These are phyloP conservation scores for Spergularia marina DNA, from an alignment of 148 eudicot species.

Conservation along the genomic window DNA sequence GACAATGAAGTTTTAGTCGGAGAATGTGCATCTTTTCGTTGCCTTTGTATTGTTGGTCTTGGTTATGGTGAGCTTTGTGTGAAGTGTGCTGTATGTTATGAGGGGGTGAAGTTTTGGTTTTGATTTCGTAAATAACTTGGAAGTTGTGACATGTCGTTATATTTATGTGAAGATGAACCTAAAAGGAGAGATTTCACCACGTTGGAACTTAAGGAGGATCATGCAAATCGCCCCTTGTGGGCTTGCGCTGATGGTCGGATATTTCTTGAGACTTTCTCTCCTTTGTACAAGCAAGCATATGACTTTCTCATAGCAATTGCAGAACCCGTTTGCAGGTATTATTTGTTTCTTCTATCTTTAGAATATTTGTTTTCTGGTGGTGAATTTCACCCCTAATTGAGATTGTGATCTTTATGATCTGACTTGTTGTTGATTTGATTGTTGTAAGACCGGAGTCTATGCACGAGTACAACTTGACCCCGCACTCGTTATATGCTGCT, in stretches of 20 bases:
- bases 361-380: background rate
- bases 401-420: background rate
- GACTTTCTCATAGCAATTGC: constrained; percentile 98
- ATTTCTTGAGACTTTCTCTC: constrained; percentile 92
- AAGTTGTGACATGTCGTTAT: constrained; percentile 10
- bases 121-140: constrained; percentile 18
- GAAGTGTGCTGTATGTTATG: background rate
- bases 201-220: constrained; percentile 91
- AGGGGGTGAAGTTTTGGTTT: background rate
- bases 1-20: too few relatives aligned
- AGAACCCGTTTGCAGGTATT: constrained; percentile 96
- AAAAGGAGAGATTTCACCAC: constrained; percentile 80
- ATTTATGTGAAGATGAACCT: constrained; percentile 37
- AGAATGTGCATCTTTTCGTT: too few relatives aligned
- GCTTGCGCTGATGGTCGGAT: constrained; percentile 99
- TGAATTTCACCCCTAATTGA: background rate
- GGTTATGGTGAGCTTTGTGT: background rate
- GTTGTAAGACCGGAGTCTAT: constrained; percentile 54
- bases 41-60: too few relatives aligned
- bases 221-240: constrained; percentile 87
- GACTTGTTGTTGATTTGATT: constrained; percentile 9
- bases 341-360: background rate
- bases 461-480: constrained; percentile 97
- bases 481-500: constrained; percentile 93
- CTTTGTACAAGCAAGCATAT: constrained; percentile 92